Percentiles rank a stretch among this genome's conserved stretches.
phyloP scores from a whole-genome alignment of 306 rosid species.

The Hylodesmum podocarpum region DNA sequence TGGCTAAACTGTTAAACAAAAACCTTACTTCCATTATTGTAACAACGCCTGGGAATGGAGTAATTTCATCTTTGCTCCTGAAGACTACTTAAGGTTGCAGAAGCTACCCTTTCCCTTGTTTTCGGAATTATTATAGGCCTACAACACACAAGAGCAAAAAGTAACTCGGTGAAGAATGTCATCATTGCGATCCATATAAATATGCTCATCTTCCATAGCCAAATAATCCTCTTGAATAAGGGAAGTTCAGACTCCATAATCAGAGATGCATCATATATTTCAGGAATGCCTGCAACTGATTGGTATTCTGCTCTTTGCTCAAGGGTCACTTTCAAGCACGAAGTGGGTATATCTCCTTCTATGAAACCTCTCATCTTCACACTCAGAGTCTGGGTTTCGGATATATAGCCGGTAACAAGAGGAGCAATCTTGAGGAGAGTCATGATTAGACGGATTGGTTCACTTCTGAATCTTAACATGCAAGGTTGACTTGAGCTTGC shows the following conservation, averaged over 20 bases:
- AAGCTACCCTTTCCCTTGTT: slow-evolving; percentile 46
- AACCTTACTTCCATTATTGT: slow-evolving; percentile 18
- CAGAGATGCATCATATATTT: slow-evolving; percentile 67
- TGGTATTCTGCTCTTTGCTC: slow-evolving; percentile 70
- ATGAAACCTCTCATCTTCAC: slow-evolving; percentile 63
- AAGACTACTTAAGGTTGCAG: slow-evolving; percentile 24
- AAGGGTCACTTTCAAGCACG: slow-evolving; percentile 70
- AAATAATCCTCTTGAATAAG: slow-evolving; percentile 54
- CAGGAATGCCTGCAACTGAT: slow-evolving; percentile 86
- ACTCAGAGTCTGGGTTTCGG: slow-evolving; percentile 67
- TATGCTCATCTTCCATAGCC: slow-evolving; percentile 80
- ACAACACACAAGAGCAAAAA: slow-evolving; percentile 62
- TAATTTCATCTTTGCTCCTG: slow-evolving; percentile 26
- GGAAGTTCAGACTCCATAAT: slow-evolving; percentile 66
- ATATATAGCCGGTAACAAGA: slow-evolving; percentile 59
- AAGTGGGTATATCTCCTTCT: slow-evolving; percentile 61
- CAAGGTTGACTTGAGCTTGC: slow-evolving; percentile 73
- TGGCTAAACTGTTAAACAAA: slow-evolving; percentile 11
- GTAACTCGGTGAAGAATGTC: slow-evolving; percentile 47
- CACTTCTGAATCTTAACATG: slow-evolving; percentile 76
- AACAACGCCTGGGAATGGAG: not conserved
- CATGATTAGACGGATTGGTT: slow-evolving; percentile 63
- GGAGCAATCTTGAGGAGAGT: slow-evolving; percentile 70
- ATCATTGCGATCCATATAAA: slow-evolving; percentile 66
- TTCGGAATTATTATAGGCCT: slow-evolving; percentile 58